These are phyloP conservation scores for Tetrapyrgos nigripes DNA, from an alignment of 1,284 basidiomycete genomes.

Conservation along the genomic window DNA sequence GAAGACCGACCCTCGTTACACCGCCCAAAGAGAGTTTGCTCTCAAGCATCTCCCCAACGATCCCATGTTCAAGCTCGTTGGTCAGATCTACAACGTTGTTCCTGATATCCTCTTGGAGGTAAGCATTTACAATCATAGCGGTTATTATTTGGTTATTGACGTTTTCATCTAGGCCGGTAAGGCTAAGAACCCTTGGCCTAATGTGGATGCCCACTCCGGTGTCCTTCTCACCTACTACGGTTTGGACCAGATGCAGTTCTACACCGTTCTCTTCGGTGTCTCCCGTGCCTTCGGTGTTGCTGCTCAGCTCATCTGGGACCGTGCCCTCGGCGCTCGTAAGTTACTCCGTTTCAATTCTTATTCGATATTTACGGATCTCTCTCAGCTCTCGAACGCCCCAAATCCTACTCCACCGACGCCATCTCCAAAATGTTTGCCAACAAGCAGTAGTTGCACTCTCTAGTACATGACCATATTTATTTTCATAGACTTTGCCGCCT, in stretches of 20 bases:
- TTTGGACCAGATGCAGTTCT: constrained; percentile 89
- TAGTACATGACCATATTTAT: constrained; percentile 2
- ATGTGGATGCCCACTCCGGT: constrained; percentile 98
- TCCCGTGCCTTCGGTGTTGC: constrained; percentile 92
- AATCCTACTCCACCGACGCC: constrained; percentile 82
- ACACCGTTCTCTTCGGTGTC: constrained; percentile 97
- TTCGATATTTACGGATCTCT: not conserved
- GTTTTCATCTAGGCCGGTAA: constrained; percentile 73
- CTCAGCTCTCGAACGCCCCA: constrained; percentile 83
- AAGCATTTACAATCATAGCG: constrained; percentile 14
- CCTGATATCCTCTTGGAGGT: constrained; percentile 92
- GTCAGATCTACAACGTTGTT: constrained; percentile 92
- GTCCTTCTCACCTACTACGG: constrained; percentile 93
- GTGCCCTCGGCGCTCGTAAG: constrained; percentile 91
- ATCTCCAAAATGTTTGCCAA: constrained; percentile 79
- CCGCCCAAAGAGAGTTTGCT: constrained; percentile 94
- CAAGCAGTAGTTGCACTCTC: constrained; percentile 38
- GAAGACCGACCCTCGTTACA: constrained; percentile 98
- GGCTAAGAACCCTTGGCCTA: constrained; percentile 94
- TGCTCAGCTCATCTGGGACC: constrained; percentile 94
- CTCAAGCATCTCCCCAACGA: constrained; percentile 88
- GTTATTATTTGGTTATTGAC: constrained; percentile 2
- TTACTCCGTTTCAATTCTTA: constrained; percentile 24
- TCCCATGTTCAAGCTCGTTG: constrained; percentile 92
- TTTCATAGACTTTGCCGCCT: not conserved